Evolutionary conservation across 768 basidiomycete genomes (phyloP), one percentile per base, ranked within the genome.

Genomic region (Fomitopsis serialis): DNA sequence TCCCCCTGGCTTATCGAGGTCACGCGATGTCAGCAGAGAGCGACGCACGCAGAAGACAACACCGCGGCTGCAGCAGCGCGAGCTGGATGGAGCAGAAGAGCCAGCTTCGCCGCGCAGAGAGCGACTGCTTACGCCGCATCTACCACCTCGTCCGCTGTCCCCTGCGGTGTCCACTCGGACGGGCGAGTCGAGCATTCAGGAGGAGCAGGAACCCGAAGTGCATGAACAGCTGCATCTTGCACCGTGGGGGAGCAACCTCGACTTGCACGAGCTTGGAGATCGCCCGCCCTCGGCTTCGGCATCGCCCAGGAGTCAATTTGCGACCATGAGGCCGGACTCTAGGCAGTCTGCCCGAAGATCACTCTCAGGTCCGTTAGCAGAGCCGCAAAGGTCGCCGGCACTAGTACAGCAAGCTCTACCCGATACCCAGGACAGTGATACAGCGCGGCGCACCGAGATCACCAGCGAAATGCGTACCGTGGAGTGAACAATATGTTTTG

Each of bases 151-250:
- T 17, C 24, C 42, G 11, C 24, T 49, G 15, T n/a, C 13, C 9
- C 47, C 46, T 21, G 34, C 58, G 13, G 53, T 19, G 8, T 52
- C 24, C 37, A 54, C 17, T 48, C 48, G 27, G 58, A 55, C 17
- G 45, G 15, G 53, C 52, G 37, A 17, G 48, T 54, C 21, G 13
- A 32, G 34, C 10, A 22, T 34, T 13, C 48, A 15, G 8, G 48
- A 21, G 21, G 29, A 13, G 34, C 8, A 36, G 21, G 21, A 17
- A 17, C 17, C 8, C 35, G 35, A 37, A 12, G 23, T 10, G 45
- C 44, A 23, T 40, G 37, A 40, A 19, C 15, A 17, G 15, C 6
- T 40, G 37, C 37, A 5, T 40, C 15, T 40, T 32, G 29, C 29
- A 11, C 29, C 29, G 29, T 32, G 29, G 29, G 29, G 29, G 29